phyloP scores from a whole-genome alignment of 129 eudicot genomes.

The Solidago caesia region DNA sequence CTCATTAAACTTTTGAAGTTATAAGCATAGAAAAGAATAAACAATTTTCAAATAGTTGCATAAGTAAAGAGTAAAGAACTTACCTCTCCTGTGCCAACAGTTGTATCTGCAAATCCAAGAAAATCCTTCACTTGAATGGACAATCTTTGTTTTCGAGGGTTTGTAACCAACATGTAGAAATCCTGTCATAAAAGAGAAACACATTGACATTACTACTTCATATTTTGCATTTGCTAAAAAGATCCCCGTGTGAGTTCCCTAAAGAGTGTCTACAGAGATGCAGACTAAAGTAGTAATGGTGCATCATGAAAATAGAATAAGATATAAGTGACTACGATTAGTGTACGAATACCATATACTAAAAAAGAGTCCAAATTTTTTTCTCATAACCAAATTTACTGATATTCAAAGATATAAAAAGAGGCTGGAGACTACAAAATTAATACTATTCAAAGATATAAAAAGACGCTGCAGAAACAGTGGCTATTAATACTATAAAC shows the following conservation, averaged over 20 bases:
- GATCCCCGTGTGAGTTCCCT: no score
- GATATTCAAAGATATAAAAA: conserved; percentile 2
- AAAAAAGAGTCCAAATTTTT: neutral
- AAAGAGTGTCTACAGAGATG: neutral
- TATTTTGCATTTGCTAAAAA: no score
- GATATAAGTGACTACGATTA: neutral
- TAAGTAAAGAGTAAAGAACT: conserved; percentile 12
- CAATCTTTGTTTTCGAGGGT: conserved; percentile 72
- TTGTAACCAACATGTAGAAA: conserved; percentile 83
- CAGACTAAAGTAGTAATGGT: neutral
- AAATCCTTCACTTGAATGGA: no score
- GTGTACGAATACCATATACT: neutral
- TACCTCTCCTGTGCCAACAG: conserved; percentile 88
- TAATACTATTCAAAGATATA: conserved; percentile 1
- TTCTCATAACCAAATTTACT: neutral
- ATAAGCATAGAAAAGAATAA: neutral
- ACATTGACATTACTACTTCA: neutral
- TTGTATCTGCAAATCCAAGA: conserved; percentile 71
- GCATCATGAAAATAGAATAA: no score
- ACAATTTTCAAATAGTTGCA: neutral
- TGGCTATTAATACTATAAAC: no score
- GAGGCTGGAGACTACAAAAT: neutral
- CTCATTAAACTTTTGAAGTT: neutral
- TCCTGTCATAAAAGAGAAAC: conserved; percentile 51
- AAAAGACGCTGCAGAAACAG: conserved; percentile 4